Evolutionary conservation across 2,329 filamentous ascomycete species (phyloP).

Genomic region (Chrysosporium keratinophilum): DNA sequence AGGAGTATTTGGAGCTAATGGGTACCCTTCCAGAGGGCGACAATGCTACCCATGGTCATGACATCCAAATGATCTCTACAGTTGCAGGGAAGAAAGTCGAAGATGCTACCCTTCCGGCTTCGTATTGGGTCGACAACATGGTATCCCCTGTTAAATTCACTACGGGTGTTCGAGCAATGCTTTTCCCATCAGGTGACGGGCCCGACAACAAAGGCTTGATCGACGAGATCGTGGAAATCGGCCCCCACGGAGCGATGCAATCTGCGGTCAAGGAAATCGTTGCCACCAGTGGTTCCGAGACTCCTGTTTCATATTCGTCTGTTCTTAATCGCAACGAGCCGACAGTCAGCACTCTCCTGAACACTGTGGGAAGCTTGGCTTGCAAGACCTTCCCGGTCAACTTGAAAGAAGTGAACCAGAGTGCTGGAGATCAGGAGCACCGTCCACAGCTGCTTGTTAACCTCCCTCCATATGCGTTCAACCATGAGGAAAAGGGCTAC

Average conservation of each 20-base stretch:
- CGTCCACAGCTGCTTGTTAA: slow-evolving; percentile 18
- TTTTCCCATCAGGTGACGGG: background rate
- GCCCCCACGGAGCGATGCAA: slow-evolving; percentile 17
- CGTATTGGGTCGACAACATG: slow-evolving; percentile 26
- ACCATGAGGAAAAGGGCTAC: slow-evolving; percentile 15
- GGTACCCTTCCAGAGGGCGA: background rate
- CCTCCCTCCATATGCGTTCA: slow-evolving; percentile 16
- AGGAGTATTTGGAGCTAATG: slow-evolving; percentile 15
- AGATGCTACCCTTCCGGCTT: background rate
- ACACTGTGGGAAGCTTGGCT: slow-evolving; percentile 18
- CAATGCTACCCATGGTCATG: background rate
- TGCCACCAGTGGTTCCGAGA: background rate
- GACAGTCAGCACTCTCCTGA: slow-evolving; percentile 10
- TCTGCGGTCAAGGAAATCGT: slow-evolving; percentile 17
- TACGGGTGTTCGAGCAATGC: background rate
- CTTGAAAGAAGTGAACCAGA: slow-evolving; percentile 21
- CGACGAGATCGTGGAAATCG: slow-evolving; percentile 16
- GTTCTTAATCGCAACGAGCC: slow-evolving; percentile 15
- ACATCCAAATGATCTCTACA: slow-evolving; percentile 9
- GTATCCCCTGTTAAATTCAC: slow-evolving; percentile 23
- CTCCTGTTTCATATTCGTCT: slow-evolving; percentile 10
- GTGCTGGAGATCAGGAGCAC: background rate
- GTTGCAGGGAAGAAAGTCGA: slow-evolving; percentile 16
- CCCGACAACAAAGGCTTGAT: background rate
- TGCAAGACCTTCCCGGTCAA: slow-evolving; percentile 19